phyloP scores from a whole-genome alignment of 2,329 filamentous ascomycete species.

The Fusarium goolgardi region DNA sequence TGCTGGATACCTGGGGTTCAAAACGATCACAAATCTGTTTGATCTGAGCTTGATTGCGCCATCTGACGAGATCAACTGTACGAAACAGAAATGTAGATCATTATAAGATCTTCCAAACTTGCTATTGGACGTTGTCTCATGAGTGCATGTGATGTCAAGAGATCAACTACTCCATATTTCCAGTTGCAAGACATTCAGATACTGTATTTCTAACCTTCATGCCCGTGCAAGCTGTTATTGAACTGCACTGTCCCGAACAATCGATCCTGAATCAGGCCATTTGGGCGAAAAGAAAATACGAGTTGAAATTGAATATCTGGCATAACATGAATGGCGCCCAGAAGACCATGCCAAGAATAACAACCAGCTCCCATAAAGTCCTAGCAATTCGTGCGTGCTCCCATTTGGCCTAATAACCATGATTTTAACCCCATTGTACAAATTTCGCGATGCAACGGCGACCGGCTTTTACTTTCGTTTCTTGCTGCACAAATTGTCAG shows the following conservation, averaged over 20 bases:
- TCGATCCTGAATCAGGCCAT: background rate
- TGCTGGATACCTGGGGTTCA: slow-evolving; percentile 23
- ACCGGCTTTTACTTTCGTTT: slow-evolving; percentile 38
- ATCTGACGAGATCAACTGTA: slow-evolving; percentile 2
- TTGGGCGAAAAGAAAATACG: background rate
- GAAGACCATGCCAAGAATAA: background rate
- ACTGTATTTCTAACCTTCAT: background rate
- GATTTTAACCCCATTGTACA: slow-evolving; percentile 4
- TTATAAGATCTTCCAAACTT: background rate
- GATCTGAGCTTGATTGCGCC: background rate
- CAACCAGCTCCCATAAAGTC: slow-evolving; percentile 3
- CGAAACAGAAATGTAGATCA: slow-evolving; percentile 12
- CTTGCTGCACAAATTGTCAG: slow-evolving; percentile 39
- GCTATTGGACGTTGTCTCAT: background rate
- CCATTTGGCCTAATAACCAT: background rate
- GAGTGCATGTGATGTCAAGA: background rate
- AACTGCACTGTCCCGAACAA: background rate
- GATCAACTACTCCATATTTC: background rate
- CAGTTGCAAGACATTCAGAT: background rate
- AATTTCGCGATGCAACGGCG: slow-evolving; percentile 1
- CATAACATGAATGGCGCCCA: background rate
- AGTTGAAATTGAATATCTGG: slow-evolving; percentile 1
- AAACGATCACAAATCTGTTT: slow-evolving; percentile 17
- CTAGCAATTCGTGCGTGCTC: slow-evolving; percentile 4
- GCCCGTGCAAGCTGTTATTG: background rate